Conservation (phyloP, 805 yeast species). For the Yarrowia divulgata region DNA sequence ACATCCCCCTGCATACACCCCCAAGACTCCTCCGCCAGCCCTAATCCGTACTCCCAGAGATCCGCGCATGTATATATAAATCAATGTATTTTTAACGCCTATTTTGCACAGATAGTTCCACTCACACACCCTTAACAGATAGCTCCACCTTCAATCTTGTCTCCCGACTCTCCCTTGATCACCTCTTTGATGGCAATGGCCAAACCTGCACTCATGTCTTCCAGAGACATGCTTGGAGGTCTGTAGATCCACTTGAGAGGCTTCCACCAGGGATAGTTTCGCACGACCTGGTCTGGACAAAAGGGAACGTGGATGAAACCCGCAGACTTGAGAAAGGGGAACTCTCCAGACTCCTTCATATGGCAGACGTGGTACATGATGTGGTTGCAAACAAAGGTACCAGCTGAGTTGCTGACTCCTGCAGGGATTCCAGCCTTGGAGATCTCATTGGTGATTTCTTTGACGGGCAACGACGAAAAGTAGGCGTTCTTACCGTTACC, state of each 20-base stretch:
- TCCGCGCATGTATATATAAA: neutral
- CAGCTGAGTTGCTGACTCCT: slow-evolving; percentile 7
- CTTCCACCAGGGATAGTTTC: slow-evolving; percentile 13
- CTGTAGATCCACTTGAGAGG: slow-evolving; percentile 23
- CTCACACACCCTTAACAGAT: neutral
- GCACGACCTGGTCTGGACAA: slow-evolving; percentile 10
- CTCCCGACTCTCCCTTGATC: neutral
- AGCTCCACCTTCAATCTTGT: slow-evolving; percentile 16
- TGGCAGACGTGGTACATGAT: slow-evolving; percentile 21
- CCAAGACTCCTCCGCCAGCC: neutral
- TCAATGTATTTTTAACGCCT: neutral
- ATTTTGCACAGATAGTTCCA: no score
- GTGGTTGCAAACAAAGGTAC: slow-evolving; percentile 36
- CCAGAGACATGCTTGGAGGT: slow-evolving; percentile 27
- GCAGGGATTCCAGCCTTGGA: neutral
- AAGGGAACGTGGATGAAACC: slow-evolving; percentile 34
- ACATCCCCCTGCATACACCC: neutral
- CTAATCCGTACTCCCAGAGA: neutral
- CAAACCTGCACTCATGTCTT: slow-evolving; percentile 6
- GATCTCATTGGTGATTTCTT: neutral
- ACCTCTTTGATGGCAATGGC: slow-evolving; percentile 20
- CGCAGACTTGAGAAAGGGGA: neutral
- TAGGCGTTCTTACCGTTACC: neutral
- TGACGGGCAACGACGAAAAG: slow-evolving; percentile 12
- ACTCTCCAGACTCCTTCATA: slow-evolving; percentile 18